phyloP scores from a whole-genome alignment of 1,284 basidiomycete genomes.

The Bjerkandera adusta region DNA sequence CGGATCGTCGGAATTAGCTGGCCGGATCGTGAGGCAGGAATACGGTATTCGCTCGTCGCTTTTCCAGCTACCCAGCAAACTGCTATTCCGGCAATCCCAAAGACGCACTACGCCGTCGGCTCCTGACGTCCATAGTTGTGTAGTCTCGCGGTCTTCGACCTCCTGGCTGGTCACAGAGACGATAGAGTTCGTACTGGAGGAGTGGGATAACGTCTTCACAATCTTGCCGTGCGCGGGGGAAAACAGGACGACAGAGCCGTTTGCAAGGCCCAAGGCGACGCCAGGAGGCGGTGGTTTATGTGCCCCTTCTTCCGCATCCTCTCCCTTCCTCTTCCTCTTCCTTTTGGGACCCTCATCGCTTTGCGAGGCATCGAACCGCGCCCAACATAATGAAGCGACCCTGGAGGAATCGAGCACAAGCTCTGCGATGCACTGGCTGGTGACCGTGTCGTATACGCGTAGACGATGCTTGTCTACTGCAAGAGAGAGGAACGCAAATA shows the following conservation, averaged over 20 bases:
- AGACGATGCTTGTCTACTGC: conserved; percentile 75
- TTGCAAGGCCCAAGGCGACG: conserved; percentile 55
- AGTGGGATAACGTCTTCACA: conserved; percentile 51
- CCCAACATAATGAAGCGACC: conserved; percentile 56
- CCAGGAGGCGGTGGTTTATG: conserved; percentile 32
- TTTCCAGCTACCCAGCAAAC: conserved; percentile 48
- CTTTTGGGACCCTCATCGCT: conserved; percentile 34
- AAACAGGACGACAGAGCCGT: conserved; percentile 55
- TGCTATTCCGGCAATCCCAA: conserved; percentile 55
- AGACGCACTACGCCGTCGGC: conserved; percentile 53
- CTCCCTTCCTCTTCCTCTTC: conserved; percentile 38
- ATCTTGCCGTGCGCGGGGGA: conserved; percentile 57
- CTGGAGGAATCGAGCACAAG: conserved; percentile 55
- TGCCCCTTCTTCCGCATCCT: conserved; percentile 10
- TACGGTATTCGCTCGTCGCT: conserved; percentile 56
- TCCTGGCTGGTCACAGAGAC: conserved; percentile 42
- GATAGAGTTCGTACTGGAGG: conserved; percentile 51
- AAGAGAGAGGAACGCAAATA: conserved; percentile 66
- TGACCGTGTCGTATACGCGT: conserved; percentile 60
- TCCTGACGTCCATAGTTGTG: conserved; percentile 52
- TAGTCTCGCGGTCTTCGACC: conserved; percentile 12
- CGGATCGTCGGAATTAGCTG: conserved; percentile 32
- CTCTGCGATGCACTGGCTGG: conserved; percentile 56
- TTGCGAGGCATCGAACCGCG: conserved; percentile 34
- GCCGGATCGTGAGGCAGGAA: conserved; percentile 47